These are phyloP conservation scores for Teratosphaeria nubilosa DNA, from an alignment of 2,329 filamentous ascomycete species.

Conservation along the genomic window DNA sequence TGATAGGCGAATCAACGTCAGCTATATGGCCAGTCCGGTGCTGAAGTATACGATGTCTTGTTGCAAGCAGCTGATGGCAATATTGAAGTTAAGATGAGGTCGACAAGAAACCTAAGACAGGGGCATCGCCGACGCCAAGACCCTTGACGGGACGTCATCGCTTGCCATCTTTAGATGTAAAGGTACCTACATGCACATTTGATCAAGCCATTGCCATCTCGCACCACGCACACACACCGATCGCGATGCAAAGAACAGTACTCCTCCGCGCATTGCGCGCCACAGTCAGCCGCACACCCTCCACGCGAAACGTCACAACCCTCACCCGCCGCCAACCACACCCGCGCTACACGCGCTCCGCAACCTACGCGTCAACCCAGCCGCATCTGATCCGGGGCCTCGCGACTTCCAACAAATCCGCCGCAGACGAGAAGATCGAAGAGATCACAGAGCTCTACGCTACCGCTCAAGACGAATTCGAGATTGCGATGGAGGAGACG, in stretches of 20 bases:
- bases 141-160: conserved; percentile 6
- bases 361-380: background rate
- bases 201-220: background rate
- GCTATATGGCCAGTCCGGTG: background rate
- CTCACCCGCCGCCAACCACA: conserved; percentile 8
- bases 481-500: conserved; percentile 43
- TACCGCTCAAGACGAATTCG: conserved; percentile 35
- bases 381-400: background rate
- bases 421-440: conserved; percentile 30
- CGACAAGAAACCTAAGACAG: background rate
- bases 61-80: background rate
- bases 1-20: background rate
- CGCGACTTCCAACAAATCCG: conserved; percentile 13
- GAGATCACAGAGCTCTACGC: conserved; percentile 32
- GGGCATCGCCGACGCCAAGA: conserved; percentile 6
- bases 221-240: background rate
- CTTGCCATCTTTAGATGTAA: background rate
- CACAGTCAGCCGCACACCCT: conserved; percentile 10
- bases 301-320: conserved; percentile 9
- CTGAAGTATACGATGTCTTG: background rate
- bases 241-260: conserved; percentile 3
- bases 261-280: conserved; percentile 4
- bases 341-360: conserved; percentile 2
- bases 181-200: no score
- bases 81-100: background rate